These are phyloP conservation scores for Litchi chinensis DNA, from an alignment of 345 rosid genomes.

Conservation along the genomic window DNA sequence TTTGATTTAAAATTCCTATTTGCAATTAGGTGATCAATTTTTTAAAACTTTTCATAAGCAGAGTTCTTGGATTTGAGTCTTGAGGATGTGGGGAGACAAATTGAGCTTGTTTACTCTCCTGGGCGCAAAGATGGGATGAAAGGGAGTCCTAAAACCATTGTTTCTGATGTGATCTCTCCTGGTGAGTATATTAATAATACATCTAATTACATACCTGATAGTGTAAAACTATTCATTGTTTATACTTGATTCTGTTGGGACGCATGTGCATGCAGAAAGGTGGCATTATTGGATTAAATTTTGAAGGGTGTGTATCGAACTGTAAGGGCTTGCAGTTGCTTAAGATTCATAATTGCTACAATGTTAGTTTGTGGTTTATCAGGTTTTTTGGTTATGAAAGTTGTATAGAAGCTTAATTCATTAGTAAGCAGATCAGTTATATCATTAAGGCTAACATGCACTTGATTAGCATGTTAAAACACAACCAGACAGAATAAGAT, in stretches of 20 bases:
- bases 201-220: neutral
- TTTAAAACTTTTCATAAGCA: slow-evolving; percentile 33
- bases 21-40: slow-evolving; percentile 11
- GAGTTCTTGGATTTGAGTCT: slow-evolving; percentile 84
- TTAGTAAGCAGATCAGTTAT: too few species aligned
- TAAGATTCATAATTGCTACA: neutral
- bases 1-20: neutral
- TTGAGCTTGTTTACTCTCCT: slow-evolving; percentile 86
- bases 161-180: slow-evolving; percentile 67
- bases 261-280: neutral
- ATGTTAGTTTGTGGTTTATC: too few species aligned
- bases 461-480: too few species aligned
- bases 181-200: slow-evolving; percentile 52
- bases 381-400: too few species aligned
- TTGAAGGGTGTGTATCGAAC: neutral
- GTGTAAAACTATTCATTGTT: neutral
- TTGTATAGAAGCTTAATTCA: too few species aligned
- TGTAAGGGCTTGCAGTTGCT: neutral
- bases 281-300: neutral
- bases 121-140: slow-evolving; percentile 78
- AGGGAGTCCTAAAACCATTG: slow-evolving; percentile 69
- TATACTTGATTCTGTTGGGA: neutral
- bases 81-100: slow-evolving; percentile 73
- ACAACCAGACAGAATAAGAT: too few species aligned
- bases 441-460: too few species aligned